These are phyloP conservation scores for Colletotrichum zoysiae DNA, from an alignment of 2,329 filamentous ascomycete genomes.

Conservation along the genomic window DNA sequence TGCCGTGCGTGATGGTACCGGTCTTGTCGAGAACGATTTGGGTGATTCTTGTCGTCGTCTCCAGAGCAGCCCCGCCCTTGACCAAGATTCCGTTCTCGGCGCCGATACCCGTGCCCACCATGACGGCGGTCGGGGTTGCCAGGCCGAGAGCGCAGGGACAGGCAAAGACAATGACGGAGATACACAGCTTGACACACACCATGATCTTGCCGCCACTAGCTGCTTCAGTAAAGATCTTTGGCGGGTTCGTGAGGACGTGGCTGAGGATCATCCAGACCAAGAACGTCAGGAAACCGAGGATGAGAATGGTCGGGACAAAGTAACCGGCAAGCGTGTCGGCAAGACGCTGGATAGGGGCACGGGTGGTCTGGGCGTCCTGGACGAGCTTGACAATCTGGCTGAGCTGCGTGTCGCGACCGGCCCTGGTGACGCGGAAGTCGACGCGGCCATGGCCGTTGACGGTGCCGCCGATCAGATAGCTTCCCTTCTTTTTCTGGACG, in stretches of 20 bases:
- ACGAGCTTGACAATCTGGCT: conserved; percentile 99
- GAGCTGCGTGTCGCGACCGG: conserved; percentile 94
- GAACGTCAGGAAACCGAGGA: conserved; percentile 88
- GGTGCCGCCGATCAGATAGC: conserved; percentile 88
- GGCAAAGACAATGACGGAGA: conserved; percentile 97
- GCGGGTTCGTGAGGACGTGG: conserved; percentile 85
- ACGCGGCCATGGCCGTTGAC: conserved; percentile 94
- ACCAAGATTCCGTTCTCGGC: conserved; percentile 97
- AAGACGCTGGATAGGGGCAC: conserved; percentile 93
- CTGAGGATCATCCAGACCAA: conserved; percentile 94
- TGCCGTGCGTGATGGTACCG: conserved; percentile 92
- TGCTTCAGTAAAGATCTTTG: conserved; percentile 84
- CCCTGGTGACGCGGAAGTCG: conserved; percentile 92
- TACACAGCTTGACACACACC: conserved; percentile 97
- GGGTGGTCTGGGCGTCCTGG: conserved; percentile 93
- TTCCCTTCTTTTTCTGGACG: conserved; percentile 87
- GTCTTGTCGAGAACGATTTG: conserved; percentile 97
- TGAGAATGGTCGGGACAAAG: conserved; percentile 91
- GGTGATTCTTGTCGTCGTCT: conserved; percentile 89
- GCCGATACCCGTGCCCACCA: conserved; percentile 98
- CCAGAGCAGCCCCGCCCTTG: conserved; percentile 93
- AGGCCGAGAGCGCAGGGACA: conserved; percentile 97
- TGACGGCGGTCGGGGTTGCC: conserved; percentile 95
- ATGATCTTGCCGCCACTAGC: conserved; percentile 91
- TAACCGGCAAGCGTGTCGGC: conserved; percentile 93